These are phyloP conservation scores for Dalechampia spathulata DNA, from an alignment of 441 rosid species.

Conservation along the genomic window DNA sequence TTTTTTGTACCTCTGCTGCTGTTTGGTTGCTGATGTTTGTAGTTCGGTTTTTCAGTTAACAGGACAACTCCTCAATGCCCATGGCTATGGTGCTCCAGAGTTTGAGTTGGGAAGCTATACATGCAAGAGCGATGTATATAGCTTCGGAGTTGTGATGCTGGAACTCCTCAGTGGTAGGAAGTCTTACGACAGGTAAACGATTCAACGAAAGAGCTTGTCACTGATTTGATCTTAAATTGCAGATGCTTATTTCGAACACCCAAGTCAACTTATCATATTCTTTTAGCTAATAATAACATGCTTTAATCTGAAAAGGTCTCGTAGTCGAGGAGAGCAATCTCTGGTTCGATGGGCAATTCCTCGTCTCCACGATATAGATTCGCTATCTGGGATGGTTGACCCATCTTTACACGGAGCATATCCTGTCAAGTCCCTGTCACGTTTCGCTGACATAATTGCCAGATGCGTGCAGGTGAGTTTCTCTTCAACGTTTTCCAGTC, in stretches of 20 bases:
- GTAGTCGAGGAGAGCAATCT: slow-evolving; percentile 66
- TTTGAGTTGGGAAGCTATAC: slow-evolving; percentile 67
- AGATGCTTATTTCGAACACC: no score
- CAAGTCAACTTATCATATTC: no score
- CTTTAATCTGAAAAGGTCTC: no score
- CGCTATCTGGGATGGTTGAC: slow-evolving; percentile 80
- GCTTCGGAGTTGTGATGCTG: slow-evolving; percentile 91
- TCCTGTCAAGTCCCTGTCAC: slow-evolving; percentile 74
- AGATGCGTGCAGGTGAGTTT: slow-evolving; percentile 65
- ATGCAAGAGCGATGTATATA: slow-evolving; percentile 81
- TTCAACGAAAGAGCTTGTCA: neutral
- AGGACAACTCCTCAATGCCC: slow-evolving; percentile 53
- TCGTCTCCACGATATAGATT: slow-evolving; percentile 79
- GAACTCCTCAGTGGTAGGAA: slow-evolving; percentile 80
- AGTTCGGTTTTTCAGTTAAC: slow-evolving; percentile 49
- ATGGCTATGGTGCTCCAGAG: slow-evolving; percentile 85
- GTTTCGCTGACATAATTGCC: slow-evolving; percentile 85
- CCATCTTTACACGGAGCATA: slow-evolving; percentile 54
- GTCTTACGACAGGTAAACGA: slow-evolving; percentile 62
- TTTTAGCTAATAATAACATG: no score
- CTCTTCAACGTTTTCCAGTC: neutral
- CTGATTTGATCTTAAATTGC: no score
- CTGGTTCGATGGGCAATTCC: slow-evolving; percentile 85
- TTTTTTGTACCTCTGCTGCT: no score
- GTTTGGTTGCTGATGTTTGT: slow-evolving; percentile 16